Base-by-base conservation (phyloP, 768 basidiomycete species). In the Panus rudis region DNA sequence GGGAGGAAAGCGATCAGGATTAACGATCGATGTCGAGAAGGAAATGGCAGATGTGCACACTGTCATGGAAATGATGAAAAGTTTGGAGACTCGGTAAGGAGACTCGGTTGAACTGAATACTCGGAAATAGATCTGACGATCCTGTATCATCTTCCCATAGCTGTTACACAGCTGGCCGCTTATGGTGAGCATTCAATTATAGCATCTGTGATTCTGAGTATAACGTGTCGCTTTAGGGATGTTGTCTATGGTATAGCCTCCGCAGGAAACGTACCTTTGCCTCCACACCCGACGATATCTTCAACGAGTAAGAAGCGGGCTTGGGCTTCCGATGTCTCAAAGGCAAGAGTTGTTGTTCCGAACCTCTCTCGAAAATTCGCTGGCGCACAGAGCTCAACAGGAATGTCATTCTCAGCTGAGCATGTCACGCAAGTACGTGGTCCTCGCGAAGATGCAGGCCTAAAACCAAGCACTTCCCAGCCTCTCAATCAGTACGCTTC, bases 241-340 rank as follows among this genome's bases (percentile, higher is more conserved):
- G 73, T 87, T 32, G 61, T 86, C n/a, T 84, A 77, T 49, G 82
- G 86, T 49, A 65, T 87, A 1, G 81, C 84, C 3, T 79, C 72
- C 0, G 81, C 79, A 4, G 82, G 84, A 2, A 80, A 85, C 19
- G 66, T 86, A 0, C 84, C 82, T 0, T 66, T 85, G 5, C 84
- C 84, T 2, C 69, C n/a, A n/a, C n/a, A n/a, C n/a, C n/a, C n/a
- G n/a, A n/a, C n/a, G n/a, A n/a, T n/a, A n/a, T n/a, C n/a, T n/a
- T n/a, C n/a, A n/a, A n/a, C n/a, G n/a, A n/a, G n/a, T n/a, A n/a
- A n/a, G n/a, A n/a, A n/a, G n/a, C n/a, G n/a, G n/a, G n/a, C n/a
- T n/a, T n/a, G n/a, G n/a, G n/a, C n/a, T n/a, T n/a, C n/a, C n/a
- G n/a, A n/a, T n/a, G n/a, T n/a, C n/a, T n/a, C n/a, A n/a, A n/a